These are phyloP conservation scores for Penicillium cinerascens DNA, from an alignment of 495 filamentous ascomycete species.

Conservation along the genomic window DNA sequence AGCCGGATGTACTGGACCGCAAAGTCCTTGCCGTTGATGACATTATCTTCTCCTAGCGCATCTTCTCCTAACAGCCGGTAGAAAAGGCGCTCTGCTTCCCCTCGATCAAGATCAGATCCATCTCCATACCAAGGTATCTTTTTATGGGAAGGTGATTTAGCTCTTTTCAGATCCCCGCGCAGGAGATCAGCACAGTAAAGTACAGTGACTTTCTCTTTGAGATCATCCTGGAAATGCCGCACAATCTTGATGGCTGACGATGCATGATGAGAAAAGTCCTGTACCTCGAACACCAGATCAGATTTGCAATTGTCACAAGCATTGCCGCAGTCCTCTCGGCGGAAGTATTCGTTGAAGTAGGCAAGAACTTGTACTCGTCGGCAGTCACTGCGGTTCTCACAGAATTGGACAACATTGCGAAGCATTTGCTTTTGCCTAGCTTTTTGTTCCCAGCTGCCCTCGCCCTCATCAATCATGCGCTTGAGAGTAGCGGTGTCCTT, in stretches of 20 bases:
- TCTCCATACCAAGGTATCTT: constrained; percentile 50
- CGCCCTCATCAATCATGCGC: constrained; percentile 75
- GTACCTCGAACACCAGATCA: constrained; percentile 58
- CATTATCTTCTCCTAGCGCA: constrained; percentile 55
- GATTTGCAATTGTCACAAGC: constrained; percentile 87
- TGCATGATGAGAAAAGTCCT: constrained; percentile 76
- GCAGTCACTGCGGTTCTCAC: constrained; percentile 83
- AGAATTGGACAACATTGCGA: constrained; percentile 75
- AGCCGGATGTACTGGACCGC: constrained; percentile 57
- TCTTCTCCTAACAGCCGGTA: constrained; percentile 59
- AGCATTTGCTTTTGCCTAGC: constrained; percentile 81
- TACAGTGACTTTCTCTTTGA: constrained; percentile 45
- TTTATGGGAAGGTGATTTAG: constrained; percentile 43
- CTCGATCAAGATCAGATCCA: constrained; percentile 54
- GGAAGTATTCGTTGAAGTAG: constrained; percentile 88
- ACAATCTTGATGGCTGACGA: constrained; percentile 64
- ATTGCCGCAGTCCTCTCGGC: constrained; percentile 61
- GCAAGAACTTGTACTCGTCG: constrained; percentile 80
- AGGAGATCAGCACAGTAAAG: constrained; percentile 59
- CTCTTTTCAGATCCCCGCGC: constrained; percentile 53
- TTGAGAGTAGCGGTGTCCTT: constrained; percentile 60
- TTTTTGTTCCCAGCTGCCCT: constrained; percentile 73
- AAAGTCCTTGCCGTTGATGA: constrained; percentile 57
- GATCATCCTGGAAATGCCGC: constrained; percentile 46
- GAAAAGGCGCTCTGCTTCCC: constrained; percentile 62